Conservation (phyloP, 2,329 filamentous ascomycete genomes). For the Orbilia ellipsospora region DNA sequence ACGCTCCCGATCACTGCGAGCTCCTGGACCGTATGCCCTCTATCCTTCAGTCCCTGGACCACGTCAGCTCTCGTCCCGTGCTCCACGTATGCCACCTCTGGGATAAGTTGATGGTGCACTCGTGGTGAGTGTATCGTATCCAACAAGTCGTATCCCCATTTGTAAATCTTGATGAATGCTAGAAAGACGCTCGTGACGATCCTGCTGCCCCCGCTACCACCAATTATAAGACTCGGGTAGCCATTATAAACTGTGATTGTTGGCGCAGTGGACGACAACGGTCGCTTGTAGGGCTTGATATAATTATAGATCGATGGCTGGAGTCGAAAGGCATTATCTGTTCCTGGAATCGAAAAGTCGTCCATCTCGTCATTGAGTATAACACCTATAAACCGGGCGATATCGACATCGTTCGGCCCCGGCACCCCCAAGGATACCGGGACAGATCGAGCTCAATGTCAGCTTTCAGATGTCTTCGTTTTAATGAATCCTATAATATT, state of each 20-base stretch:
- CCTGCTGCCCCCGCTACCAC: slow-evolving; percentile 57
- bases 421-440: slow-evolving; percentile 6
- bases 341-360: slow-evolving; percentile 59
- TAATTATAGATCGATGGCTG: slow-evolving; percentile 58
- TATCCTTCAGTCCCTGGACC: slow-evolving; percentile 54
- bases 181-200: slow-evolving; percentile 59
- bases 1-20: slow-evolving; percentile 57
- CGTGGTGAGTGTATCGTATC: slow-evolving; percentile 58
- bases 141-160: slow-evolving; percentile 57
- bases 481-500: slow-evolving; percentile 7
- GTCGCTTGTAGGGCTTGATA: slow-evolving; percentile 58
- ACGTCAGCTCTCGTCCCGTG: slow-evolving; percentile 45
- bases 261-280: slow-evolving; percentile 58
- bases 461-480: slow-evolving; percentile 9
- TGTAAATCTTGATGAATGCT: slow-evolving; percentile 58
- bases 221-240: slow-evolving; percentile 57
- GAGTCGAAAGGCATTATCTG: slow-evolving; percentile 56
- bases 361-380: slow-evolving; percentile 59
- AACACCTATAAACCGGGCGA: slow-evolving; percentile 40
- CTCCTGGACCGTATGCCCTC: slow-evolving; percentile 56
- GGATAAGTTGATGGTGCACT: slow-evolving; percentile 59
- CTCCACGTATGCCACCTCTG: slow-evolving; percentile 57
- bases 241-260: slow-evolving; percentile 58
- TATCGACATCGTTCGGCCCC: slow-evolving; percentile 15
- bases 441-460: slow-evolving; percentile 28